A percentile compares a stretch with the other conserved stretches of the same genome.
Conservation (phyloP, 352 stramenopile genomes). For the Globisporangium spiculum region DNA sequence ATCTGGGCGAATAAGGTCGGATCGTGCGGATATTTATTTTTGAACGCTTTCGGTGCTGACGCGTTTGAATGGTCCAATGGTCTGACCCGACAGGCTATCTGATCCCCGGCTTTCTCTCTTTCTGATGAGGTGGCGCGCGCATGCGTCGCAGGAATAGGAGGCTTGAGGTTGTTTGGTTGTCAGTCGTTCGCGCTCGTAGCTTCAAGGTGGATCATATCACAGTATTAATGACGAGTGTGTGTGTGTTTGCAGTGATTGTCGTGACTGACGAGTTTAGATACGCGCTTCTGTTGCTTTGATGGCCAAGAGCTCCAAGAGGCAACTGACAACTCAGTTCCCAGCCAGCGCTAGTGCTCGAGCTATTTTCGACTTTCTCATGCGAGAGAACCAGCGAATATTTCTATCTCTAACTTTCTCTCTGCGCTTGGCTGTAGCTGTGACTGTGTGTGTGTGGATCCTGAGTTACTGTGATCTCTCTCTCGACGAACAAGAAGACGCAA, state of each 20-base stretch:
- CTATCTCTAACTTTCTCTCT: too few species aligned
- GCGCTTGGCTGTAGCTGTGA: not conserved
- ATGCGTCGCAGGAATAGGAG: not conserved
- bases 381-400: not conserved
- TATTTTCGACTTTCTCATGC: not conserved
- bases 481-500: not conserved
- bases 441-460: too few species aligned
- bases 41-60: not conserved
- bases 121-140: not conserved
- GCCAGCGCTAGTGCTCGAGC: not conserved
- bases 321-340: not conserved
- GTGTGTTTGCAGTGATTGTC: not conserved
- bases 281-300: not conserved
- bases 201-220: not conserved
- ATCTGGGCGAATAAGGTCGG: not conserved
- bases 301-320: not conserved
- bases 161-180: not conserved
- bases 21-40: not conserved
- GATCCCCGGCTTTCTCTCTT: not conserved
- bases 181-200: not conserved
- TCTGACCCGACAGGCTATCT: not conserved
- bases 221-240: not conserved
- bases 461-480: not conserved
- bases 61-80: not conserved
- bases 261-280: not conserved